Conservation (phyloP, 208 protist species). For the Crithidia mellificae region DNA sequence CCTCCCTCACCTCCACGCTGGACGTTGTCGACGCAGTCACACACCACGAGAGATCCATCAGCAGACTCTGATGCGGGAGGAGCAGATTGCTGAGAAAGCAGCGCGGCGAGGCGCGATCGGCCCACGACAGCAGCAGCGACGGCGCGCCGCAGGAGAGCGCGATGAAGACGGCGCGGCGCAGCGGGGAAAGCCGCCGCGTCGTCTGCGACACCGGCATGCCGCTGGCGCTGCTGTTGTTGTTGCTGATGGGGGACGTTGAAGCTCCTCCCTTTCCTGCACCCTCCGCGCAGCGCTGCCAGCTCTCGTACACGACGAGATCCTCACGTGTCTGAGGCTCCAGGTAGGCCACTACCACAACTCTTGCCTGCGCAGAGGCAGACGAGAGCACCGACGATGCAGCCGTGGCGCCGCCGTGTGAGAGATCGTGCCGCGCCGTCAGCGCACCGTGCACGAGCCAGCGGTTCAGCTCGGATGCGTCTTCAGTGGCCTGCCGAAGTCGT, state of each 20-base stretch:
- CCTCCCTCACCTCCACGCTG: neutral
- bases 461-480: conserved; percentile 33
- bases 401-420: neutral
- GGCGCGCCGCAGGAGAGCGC: conserved; percentile 31
- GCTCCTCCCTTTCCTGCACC: too few relatives aligned
- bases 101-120: conserved; percentile 6
- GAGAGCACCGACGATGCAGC: neutral
- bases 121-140: conserved; percentile 37
- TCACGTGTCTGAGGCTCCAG: conserved; percentile 33
- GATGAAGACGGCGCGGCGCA: conserved; percentile 20
- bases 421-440: neutral
- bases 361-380: neutral
- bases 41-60: conserved; percentile 64
- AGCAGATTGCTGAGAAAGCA: conserved; percentile 36
- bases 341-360: conserved; percentile 35
- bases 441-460: conserved; percentile 19
- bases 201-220: conserved; percentile 4
- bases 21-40: conserved; percentile 21
- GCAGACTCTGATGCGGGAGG: conserved; percentile 57
- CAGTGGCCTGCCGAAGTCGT: conserved; percentile 30
- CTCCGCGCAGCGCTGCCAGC: conserved; percentile 47
- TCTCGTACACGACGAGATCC: conserved; percentile 40
- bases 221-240: neutral
- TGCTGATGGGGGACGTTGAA: conserved; percentile 2
- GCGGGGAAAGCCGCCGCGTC: conserved; percentile 25